Evolutionary conservation across 2,329 filamentous ascomycete genomes (phyloP), one percentile per base, ranked within the genome.

Genomic region (Aspergillus nomiae): DNA sequence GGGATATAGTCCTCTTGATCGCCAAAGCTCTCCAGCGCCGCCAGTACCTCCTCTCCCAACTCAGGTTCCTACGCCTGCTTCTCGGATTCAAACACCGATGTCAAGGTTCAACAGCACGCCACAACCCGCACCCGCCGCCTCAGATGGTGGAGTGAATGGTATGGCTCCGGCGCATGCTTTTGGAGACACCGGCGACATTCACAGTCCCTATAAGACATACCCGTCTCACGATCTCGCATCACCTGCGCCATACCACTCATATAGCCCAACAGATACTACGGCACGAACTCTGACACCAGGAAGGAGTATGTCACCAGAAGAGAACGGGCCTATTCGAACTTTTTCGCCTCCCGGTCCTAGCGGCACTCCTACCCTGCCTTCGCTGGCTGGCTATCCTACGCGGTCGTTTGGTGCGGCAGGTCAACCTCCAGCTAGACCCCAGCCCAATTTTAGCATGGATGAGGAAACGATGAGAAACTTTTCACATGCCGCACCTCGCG

Each of bases 1-100:
- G 61, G 74, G 70, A 54, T 79, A 77, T 56, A 78, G 74, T 56
- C 71, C 75, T 46, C 69, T 78, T 11, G 77, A 77, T 57, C 70
- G 70, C 30, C 69, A 71, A 58, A 63, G 62, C 16, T 71, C 69
- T 43, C 65, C 74, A 3, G 67, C 71, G 16, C 74, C 75, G 6
- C 73, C 74, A 6, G 71, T 77, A 6, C 75, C 76, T 3, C 70
- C 74, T 32, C 61, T 77, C 21, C 74, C 75, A 1, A 54, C 55
- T 9, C 67, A 61, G 30, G 48, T 73, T 11, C 70, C 74, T 14
- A 67, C 71, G 14, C 63, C 69, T n/a, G 60, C 38, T 30, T 56
- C 57, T n/a, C 61, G 61, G n/a, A 63, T 24, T 4, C 65, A 65
- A 26, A 65, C 63, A 11, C 66, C 66, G 3, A 59, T 67, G 60